Evolutionary conservation across 23 red algal species (phyloP).

Genomic region (Rhodosorus marinus): DNA sequence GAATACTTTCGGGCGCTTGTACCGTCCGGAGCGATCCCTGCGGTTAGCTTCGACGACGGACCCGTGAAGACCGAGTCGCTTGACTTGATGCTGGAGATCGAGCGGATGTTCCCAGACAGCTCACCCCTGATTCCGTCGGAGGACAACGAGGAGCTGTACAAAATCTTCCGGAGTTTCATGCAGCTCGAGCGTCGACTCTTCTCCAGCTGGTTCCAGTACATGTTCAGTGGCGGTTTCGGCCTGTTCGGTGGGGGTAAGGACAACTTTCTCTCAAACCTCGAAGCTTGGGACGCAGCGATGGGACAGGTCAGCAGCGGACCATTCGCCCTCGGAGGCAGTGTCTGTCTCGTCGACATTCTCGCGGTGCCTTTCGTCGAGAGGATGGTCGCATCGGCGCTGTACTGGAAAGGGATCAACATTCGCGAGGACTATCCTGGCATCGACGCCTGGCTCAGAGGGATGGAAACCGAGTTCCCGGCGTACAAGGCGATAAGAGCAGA

Average conservation of each 20-base stretch:
- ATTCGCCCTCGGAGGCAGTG: neutral
- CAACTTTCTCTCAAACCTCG: neutral
- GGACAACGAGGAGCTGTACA: neutral
- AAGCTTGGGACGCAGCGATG: neutral
- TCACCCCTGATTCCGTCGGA: neutral
- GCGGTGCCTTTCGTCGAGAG: neutral
- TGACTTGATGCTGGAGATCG: constrained; percentile 75
- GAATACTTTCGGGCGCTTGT: constrained; percentile 48
- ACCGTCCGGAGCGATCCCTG: constrained; percentile 58
- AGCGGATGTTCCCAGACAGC: constrained; percentile 15
- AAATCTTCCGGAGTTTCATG: no score
- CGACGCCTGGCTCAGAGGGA: neutral
- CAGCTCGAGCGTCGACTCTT: neutral
- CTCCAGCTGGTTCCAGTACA: neutral
- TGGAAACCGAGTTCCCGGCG: neutral
- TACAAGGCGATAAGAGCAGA: neutral
- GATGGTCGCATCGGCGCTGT: neutral
- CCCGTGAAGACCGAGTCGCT: constrained; percentile 53
- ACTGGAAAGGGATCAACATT: neutral
- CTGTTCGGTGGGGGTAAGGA: neutral
- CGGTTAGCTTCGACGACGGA: constrained; percentile 3
- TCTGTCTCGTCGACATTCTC: neutral
- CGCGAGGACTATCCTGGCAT: neutral
- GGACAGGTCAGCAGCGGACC: neutral
- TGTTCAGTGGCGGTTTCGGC: no score